Evolutionary conservation across 108 stramenopile genomes (phyloP).

Genomic region (Skeletonema tropicum): DNA sequence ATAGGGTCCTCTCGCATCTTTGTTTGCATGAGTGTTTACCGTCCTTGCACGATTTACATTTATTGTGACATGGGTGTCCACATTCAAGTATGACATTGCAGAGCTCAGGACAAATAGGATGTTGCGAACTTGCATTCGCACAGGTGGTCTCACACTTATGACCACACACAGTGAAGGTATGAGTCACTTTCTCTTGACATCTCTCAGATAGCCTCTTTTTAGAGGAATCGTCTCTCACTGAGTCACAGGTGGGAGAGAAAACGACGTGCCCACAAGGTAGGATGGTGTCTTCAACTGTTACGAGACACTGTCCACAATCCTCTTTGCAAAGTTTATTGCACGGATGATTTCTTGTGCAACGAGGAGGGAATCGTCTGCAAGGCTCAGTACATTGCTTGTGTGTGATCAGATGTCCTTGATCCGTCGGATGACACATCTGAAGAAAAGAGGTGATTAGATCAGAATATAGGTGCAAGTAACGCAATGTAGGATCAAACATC

Average conservation of each 20-base stretch:
- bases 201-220: constrained; percentile 10
- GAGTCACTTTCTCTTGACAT: constrained; percentile 26
- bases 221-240: constrained; percentile 28
- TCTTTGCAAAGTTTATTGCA: constrained; percentile 48
- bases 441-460: too few species aligned
- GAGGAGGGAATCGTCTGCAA: constrained; percentile 44
- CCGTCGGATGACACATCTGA: constrained; percentile 51
- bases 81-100: constrained; percentile 32
- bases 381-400: constrained; percentile 36
- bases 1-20: constrained; percentile 45
- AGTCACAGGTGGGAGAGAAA: constrained; percentile 35
- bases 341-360: constrained; percentile 35
- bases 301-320: constrained; percentile 40
- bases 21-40: constrained; percentile 38
- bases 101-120: constrained; percentile 33
- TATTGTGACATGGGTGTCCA: constrained; percentile 34
- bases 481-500: too few species aligned
- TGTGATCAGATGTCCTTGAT: constrained; percentile 30
- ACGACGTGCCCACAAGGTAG: constrained; percentile 45
- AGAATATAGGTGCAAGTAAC: too few species aligned
- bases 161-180: constrained; percentile 23
- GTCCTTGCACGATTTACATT: too few species aligned
- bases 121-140: constrained; percentile 33
- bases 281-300: constrained; percentile 18
- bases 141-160: constrained; percentile 40